phyloP scores from a whole-genome alignment of 768 basidiomycete genomes.

The Tylopilus intermedius region DNA sequence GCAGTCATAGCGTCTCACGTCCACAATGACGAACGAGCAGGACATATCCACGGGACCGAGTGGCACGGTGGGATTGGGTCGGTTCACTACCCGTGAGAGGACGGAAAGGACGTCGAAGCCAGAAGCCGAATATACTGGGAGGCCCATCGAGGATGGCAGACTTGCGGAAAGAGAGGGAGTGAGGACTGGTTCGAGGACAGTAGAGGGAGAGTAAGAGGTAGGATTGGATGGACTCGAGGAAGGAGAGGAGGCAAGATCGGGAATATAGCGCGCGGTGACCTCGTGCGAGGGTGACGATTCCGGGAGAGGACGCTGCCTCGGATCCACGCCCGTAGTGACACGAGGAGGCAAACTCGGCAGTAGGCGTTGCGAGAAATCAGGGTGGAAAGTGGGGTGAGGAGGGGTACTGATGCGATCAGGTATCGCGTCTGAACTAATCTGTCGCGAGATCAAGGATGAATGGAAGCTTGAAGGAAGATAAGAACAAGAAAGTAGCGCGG shows the following conservation, averaged over 20 bases:
- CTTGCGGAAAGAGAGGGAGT: slow-evolving; percentile 7
- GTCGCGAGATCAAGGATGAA: slow-evolving; percentile 15
- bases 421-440: slow-evolving; percentile 1
- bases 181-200: background rate
- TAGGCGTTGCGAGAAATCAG: background rate
- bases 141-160: slow-evolving; percentile 31
- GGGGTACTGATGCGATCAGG: background rate
- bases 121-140: slow-evolving; percentile 79
- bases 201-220: slow-evolving; percentile 4
- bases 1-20: slow-evolving; percentile 71
- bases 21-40: slow-evolving; percentile 89
- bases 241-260: slow-evolving; percentile 2
- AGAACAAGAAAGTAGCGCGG: slow-evolving; percentile 2
- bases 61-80: slow-evolving; percentile 67
- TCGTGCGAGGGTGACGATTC: slow-evolving; percentile 5
- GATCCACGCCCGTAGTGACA: slow-evolving; percentile 2
- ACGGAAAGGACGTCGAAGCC: slow-evolving; percentile 89
- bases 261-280: background rate
- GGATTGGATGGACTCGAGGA: slow-evolving; percentile 5
- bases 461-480: slow-evolving; percentile 22
- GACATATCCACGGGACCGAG: slow-evolving; percentile 91
- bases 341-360: background rate
- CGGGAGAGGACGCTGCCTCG: slow-evolving; percentile 5
- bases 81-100: slow-evolving; percentile 68
- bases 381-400: background rate